phyloP scores from a whole-genome alignment of 225 moss, liverwort and hornwort species.

The Lunularia cruciata region DNA sequence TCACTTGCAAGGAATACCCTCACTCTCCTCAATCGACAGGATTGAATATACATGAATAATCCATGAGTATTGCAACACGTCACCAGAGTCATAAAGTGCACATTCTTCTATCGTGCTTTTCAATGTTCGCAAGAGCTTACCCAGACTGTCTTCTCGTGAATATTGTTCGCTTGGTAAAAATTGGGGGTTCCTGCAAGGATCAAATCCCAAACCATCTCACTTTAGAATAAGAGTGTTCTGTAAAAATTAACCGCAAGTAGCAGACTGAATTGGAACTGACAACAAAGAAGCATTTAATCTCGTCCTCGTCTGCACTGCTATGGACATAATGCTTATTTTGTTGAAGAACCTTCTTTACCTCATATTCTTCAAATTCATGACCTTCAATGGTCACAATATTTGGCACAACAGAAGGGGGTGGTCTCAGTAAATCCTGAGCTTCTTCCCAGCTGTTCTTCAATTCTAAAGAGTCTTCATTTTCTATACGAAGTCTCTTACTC shows the following conservation, averaged over 20 bases:
- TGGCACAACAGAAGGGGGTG: constrained; percentile 76
- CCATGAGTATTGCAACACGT: background rate
- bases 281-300: too few species aligned
- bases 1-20: constrained; percentile 29
- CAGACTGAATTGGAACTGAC: too few species aligned
- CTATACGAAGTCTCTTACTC: constrained; percentile 79
- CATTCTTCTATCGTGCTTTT: background rate
- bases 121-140: constrained; percentile 43
- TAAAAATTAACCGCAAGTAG: too few species aligned
- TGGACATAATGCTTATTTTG: too few species aligned
- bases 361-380: constrained; percentile 96
- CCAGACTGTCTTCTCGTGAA: constrained; percentile 55
- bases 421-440: constrained; percentile 80
- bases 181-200: constrained; percentile 78
- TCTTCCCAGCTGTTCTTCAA: constrained; percentile 76
- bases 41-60: background rate
- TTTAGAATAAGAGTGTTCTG: too few species aligned
- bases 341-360: constrained; percentile 50
- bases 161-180: constrained; percentile 64
- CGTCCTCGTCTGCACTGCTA: too few species aligned
- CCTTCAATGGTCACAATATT: constrained; percentile 82
- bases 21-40: constrained; percentile 15
- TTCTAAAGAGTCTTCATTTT: constrained; percentile 81
- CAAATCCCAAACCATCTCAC: too few species aligned
- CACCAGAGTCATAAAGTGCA: background rate